A percentile compares a stretch with the other conserved stretches of the same genome.
phyloP scores from a whole-genome alignment of 495 filamentous ascomycete genomes.

The Penicillium crystallinum region DNA sequence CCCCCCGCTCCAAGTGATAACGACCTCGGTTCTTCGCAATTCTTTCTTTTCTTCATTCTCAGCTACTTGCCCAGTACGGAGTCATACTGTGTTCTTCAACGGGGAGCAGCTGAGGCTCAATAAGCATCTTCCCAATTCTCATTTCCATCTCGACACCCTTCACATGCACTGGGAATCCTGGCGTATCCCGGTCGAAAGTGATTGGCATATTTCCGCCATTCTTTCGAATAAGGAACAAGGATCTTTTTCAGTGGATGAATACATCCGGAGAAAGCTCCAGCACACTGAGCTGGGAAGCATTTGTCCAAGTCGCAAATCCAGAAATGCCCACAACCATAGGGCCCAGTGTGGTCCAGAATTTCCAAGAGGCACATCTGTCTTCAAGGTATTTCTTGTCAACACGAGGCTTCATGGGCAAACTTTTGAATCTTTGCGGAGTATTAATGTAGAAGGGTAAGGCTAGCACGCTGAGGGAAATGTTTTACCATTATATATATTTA shows the following conservation, averaged over 20 bases:
- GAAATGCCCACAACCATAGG: slow-evolving; percentile 14
- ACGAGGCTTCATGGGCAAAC: too few relatives aligned
- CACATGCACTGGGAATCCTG: not conserved
- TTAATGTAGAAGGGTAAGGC: too few relatives aligned
- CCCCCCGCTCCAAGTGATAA: too few relatives aligned
- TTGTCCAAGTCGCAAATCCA: not conserved
- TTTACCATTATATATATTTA: too few relatives aligned
- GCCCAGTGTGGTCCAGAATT: not conserved
- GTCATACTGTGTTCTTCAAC: too few relatives aligned
- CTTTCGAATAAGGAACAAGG: not conserved
- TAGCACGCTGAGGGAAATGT: too few relatives aligned
- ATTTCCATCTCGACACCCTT: slow-evolving; percentile 1
- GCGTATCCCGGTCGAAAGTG: not conserved
- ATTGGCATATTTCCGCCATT: slow-evolving; percentile 1
- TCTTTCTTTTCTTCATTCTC: too few relatives aligned
- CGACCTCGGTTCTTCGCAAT: too few relatives aligned
- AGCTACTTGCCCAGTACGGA: too few relatives aligned
- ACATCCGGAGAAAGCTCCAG: not conserved
- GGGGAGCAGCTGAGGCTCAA: too few relatives aligned
- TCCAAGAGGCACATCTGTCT: not conserved
- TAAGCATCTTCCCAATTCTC: not conserved
- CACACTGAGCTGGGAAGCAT: not conserved
- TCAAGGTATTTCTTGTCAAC: not conserved
- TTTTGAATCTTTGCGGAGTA: too few relatives aligned
- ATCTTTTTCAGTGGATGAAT: not conserved